phyloP scores from a whole-genome alignment of 1,139 yeast species.

The Debaryomycetaceae sp. region DNA sequence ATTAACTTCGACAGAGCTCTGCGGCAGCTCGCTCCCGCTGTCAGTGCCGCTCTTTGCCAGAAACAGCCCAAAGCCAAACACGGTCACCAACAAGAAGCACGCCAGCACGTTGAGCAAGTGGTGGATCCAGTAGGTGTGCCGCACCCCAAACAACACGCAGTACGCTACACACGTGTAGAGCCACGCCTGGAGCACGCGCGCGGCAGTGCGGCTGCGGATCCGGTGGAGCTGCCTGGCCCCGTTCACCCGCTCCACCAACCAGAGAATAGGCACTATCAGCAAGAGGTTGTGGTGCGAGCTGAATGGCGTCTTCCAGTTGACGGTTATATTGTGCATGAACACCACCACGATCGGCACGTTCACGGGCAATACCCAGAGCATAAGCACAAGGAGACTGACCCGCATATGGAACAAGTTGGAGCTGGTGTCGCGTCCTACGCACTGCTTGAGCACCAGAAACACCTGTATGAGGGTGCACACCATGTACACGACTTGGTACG shows the following conservation, averaged over 20 bases:
- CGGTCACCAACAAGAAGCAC: constrained; percentile 26
- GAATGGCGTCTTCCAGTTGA: constrained; percentile 66
- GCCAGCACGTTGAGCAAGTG: constrained; percentile 50
- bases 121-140: constrained; percentile 64
- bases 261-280: constrained; percentile 53
- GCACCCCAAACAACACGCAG: constrained; percentile 51
- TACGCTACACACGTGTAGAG: constrained; percentile 37
- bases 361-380: constrained; percentile 61
- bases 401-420: constrained; percentile 35
- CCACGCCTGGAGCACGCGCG: constrained; percentile 1
- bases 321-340: constrained; percentile 55
- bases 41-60: too few relatives aligned
- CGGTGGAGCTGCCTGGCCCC: background rate
- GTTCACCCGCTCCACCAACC: constrained; percentile 37
- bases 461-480: constrained; percentile 46
- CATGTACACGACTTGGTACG: constrained; percentile 68
- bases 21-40: too few relatives aligned
- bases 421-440: constrained; percentile 6
- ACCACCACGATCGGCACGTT: constrained; percentile 61
- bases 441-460: constrained; percentile 28
- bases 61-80: constrained; percentile 3
- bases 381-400: constrained; percentile 40
- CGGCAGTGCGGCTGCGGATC: background rate
- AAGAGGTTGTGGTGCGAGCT: constrained; percentile 66
- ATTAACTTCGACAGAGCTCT: too few relatives aligned